A percentile compares a stretch with the other conserved stretches of the same genome.
Conservation (phyloP, 192 early-diverging fungal genomes). For the Backusella tuberculispora region DNA sequence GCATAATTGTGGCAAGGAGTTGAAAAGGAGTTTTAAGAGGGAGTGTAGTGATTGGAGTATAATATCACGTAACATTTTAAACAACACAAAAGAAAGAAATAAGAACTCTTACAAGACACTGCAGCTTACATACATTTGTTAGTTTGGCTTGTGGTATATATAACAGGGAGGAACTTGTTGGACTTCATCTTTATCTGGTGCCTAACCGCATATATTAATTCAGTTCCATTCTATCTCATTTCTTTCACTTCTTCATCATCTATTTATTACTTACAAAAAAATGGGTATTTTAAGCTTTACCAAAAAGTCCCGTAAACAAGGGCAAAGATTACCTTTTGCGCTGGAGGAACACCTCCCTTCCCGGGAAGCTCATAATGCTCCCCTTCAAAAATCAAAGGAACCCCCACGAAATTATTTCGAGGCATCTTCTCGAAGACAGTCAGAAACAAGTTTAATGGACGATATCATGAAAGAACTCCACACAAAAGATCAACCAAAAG, state of each 20-base stretch:
- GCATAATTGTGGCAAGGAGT: neutral
- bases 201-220: conserved; percentile 23
- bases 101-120: conserved; percentile 9
- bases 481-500: neutral
- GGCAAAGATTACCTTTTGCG: neutral
- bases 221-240: neutral
- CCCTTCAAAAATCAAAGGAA: conserved; percentile 8
- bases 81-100: conserved; percentile 7
- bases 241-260: conserved; percentile 2
- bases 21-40: conserved; percentile 8
- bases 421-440: neutral
- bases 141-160: neutral
- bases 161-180: neutral
- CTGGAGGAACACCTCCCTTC: conserved; percentile 1
- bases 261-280: conserved; percentile 12
- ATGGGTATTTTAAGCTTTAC: conserved; percentile 22
- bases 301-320: conserved; percentile 12
- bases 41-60: conserved; percentile 11
- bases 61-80: conserved; percentile 7
- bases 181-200: conserved; percentile 13
- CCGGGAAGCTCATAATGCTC: conserved; percentile 6
- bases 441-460: conserved; percentile 25
- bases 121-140: conserved; percentile 15
- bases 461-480: conserved; percentile 29
- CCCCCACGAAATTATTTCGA: neutral